phyloP scores from a whole-genome alignment of 2,329 filamentous ascomycete species.

The Ophiostoma perfectum region DNA sequence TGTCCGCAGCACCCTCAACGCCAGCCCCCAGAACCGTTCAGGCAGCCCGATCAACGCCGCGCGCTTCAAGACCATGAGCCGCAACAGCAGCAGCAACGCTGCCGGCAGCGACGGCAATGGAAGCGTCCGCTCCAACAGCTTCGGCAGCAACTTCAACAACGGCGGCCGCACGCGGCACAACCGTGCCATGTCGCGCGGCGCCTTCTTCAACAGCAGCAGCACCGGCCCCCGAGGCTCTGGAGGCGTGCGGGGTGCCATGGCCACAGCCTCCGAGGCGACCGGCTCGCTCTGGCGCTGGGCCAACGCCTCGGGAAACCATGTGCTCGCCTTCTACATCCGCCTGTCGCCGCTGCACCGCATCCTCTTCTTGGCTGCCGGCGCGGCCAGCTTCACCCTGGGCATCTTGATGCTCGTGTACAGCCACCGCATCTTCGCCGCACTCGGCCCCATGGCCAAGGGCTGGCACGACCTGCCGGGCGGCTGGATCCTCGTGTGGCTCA shows the following conservation, averaged over 20 bases:
- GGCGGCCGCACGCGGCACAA: constrained; percentile 3
- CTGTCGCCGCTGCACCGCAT: constrained; percentile 58
- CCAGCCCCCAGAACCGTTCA: constrained; percentile 19
- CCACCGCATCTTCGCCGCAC: constrained; percentile 68
- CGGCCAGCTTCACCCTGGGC: constrained; percentile 50
- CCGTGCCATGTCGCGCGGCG: not conserved
- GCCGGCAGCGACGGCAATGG: not conserved
- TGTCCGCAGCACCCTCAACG: not conserved
- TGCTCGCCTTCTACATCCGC: constrained; percentile 40
- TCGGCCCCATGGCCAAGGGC: constrained; percentile 66
- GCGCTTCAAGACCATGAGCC: not conserved
- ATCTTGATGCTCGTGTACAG: constrained; percentile 73
- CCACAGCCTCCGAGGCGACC: not conserved
- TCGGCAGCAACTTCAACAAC: not conserved
- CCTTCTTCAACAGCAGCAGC: not conserved
- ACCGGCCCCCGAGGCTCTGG: not conserved
- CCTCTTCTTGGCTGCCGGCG: constrained; percentile 46
- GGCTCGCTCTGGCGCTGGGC: constrained; percentile 10
- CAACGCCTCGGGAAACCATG: constrained; percentile 12
- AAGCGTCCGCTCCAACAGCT: constrained; percentile 5
- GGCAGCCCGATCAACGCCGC: constrained; percentile 10
- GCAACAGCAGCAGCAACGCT: not conserved
- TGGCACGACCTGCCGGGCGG: constrained; percentile 72
- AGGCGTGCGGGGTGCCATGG: not conserved
- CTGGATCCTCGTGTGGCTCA: constrained; percentile 67